Evolutionary conservation across 2,329 filamentous ascomycete genomes (phyloP), one percentile per base, ranked within the genome.

Genomic region (Diaporthe sp.): DNA sequence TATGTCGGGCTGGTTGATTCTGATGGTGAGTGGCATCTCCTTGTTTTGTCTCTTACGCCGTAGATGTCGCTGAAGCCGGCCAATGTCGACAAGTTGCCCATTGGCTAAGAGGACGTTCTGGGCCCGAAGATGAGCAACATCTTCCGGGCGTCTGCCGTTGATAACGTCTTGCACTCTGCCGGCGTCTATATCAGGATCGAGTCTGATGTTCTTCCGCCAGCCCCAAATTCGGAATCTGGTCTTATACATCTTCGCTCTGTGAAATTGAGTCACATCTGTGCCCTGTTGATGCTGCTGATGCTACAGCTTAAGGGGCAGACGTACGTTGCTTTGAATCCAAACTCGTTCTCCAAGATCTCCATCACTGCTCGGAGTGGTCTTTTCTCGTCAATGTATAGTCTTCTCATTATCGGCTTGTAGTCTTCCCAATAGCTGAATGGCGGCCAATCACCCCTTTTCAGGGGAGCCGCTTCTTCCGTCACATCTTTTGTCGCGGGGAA

Each of bases 311-410:
- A 62, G 25, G 61, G 39, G 25, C 42, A 65, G 42, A 46, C 61
- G 42, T 65, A 65, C 61, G 61, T 65, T 65, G 61, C 42, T 65
- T 31, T 65, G 25, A 65, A 65, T 12, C 22, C 61, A 34, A 65
- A 65, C 3, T 65, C 61, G 8, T 49, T 46, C 42, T 65, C 61
- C 61, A 65, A 7, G 25, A 46, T 65, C 61, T 46, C 61, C 8
- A 31, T 31, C n/a, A 65, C 39, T 49, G 31, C 42, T 22, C 42
- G 61, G 25, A 65, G 61, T 65, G 61, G n/a, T n/a, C 10, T 65
- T 8, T 65, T 13, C 8, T 65, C 61, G 17, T 65, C 61, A 9
- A 65, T 65, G 61, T 65, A 65, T 17, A 65, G n/a, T 46, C n/a
- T 65, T 15, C 42, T 65, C 25, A 65, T 34, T 31, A 65, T 65